Conservation (phyloP, 208 protist species). For the Trypanosoma cruzi region DNA sequence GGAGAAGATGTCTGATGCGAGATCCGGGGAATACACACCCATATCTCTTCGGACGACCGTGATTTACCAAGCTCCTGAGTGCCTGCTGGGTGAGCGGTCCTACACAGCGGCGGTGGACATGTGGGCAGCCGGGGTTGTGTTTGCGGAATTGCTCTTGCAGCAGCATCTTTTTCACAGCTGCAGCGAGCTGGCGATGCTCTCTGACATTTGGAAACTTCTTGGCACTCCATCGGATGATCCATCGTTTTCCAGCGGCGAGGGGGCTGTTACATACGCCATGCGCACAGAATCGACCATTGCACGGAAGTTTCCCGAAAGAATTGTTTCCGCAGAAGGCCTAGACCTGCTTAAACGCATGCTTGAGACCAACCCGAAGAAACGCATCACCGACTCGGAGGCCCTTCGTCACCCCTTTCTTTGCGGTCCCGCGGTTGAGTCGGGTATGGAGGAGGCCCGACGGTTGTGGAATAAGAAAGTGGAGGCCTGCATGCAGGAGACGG, state of each 20-base stretch:
- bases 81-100: constrained; percentile 59
- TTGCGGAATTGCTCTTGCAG: constrained; percentile 84
- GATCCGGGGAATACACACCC: constrained; percentile 52
- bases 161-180: constrained; percentile 65
- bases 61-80: constrained; percentile 85
- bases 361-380: constrained; percentile 40
- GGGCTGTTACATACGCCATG: constrained; percentile 17
- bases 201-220: constrained; percentile 83
- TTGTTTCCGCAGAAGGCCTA: constrained; percentile 57
- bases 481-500: constrained; percentile 21
- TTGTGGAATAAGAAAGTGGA: constrained; percentile 60
- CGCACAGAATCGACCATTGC: constrained; percentile 48
- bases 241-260: neutral
- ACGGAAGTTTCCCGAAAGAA: constrained; percentile 53
- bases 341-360: constrained; percentile 81
- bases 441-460: constrained; percentile 37
- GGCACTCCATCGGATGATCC: constrained; percentile 36
- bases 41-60: constrained; percentile 81
- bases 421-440: constrained; percentile 13
- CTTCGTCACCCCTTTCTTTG: constrained; percentile 72
- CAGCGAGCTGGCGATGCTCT: constrained; percentile 78
- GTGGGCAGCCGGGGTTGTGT: constrained; percentile 86
- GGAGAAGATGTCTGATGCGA: neutral
- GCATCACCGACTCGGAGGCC: constrained; percentile 60
- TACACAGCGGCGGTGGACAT: constrained; percentile 77